phyloP scores from a whole-genome alignment of 2,329 filamentous ascomycete genomes.

The Hymenoscyphus albidus region DNA sequence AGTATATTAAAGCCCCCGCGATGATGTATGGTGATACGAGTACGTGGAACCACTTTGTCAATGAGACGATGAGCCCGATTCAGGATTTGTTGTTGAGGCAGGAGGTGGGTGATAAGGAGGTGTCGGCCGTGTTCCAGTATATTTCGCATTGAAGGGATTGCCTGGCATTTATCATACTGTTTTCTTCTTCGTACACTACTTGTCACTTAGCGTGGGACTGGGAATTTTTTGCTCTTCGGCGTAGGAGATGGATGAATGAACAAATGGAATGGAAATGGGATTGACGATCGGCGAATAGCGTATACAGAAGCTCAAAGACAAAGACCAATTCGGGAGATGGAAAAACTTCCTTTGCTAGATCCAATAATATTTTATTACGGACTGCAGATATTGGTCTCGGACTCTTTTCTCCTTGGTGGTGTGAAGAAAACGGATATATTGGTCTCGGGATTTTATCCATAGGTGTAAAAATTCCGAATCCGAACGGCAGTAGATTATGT shows the following conservation, averaged over 20 bases:
- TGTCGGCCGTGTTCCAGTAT: constrained; percentile 97
- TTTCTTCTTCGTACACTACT: background rate
- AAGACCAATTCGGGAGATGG: background rate
- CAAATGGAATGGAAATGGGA: background rate
- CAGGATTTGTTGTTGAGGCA: constrained; percentile 89
- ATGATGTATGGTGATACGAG: constrained; percentile 98
- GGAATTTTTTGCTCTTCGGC: background rate
- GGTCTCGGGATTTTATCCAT: background rate
- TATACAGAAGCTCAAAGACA: background rate
- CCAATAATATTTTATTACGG: background rate
- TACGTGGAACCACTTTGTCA: constrained; percentile 98
- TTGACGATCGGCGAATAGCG: background rate
- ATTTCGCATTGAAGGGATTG: constrained; percentile 68
- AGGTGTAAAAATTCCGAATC: background rate
- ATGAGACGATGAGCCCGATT: constrained; percentile 73
- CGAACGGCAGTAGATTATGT: background rate
- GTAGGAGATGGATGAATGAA: background rate
- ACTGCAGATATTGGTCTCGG: background rate
- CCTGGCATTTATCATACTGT: background rate
- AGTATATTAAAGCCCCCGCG: constrained; percentile 84
- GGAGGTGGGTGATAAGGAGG: constrained; percentile 71
- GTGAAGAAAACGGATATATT: background rate
- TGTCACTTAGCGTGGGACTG: constrained; percentile 1
- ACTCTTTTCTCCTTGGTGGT: background rate
- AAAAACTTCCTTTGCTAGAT: background rate